Conservation (phyloP, 1,284 basidiomycete species). For the Ustanciosporium gigantosporum region DNA sequence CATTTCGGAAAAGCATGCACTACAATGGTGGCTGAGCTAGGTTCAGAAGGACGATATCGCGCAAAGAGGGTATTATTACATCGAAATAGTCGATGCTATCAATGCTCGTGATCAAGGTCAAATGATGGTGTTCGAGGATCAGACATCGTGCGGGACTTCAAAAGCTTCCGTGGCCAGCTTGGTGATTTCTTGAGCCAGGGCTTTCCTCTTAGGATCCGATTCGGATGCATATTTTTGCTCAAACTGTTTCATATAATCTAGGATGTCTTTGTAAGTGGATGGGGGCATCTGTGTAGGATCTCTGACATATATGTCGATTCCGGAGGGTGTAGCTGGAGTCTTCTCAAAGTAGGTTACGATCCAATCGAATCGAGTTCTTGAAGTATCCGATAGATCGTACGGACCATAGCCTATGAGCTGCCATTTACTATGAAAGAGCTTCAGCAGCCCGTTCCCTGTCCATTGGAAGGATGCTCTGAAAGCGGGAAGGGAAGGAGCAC, state of each 20-base stretch:
- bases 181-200: constrained; percentile 20
- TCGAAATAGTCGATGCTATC: neutral
- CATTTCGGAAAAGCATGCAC: no score
- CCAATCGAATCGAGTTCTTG: constrained; percentile 27
- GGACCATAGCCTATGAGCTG: constrained; percentile 39
- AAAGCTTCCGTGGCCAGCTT: constrained; percentile 21
- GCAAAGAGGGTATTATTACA: neutral
- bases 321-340: constrained; percentile 26
- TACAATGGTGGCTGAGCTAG: neutral
- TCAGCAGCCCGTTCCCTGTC: constrained; percentile 35
- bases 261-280: constrained; percentile 11
- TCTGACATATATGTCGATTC: constrained; percentile 35
- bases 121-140: no score
- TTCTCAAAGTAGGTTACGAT: constrained; percentile 43
- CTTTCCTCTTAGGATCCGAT: constrained; percentile 8
- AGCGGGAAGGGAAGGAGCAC: constrained; percentile 1
- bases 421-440: constrained; percentile 39
- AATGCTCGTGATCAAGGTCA: no score
- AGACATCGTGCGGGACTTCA: constrained; percentile 30
- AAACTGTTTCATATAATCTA: constrained; percentile 17
- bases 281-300: constrained; percentile 27
- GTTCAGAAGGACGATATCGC: neutral
- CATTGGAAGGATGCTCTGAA: constrained; percentile 35
- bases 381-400: constrained; percentile 29
- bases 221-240: constrained; percentile 15